A percentile compares a stretch with the other conserved stretches of the same genome.
Conservation (phyloP, 768 basidiomycete genomes). For the Termitomyces sp. region DNA sequence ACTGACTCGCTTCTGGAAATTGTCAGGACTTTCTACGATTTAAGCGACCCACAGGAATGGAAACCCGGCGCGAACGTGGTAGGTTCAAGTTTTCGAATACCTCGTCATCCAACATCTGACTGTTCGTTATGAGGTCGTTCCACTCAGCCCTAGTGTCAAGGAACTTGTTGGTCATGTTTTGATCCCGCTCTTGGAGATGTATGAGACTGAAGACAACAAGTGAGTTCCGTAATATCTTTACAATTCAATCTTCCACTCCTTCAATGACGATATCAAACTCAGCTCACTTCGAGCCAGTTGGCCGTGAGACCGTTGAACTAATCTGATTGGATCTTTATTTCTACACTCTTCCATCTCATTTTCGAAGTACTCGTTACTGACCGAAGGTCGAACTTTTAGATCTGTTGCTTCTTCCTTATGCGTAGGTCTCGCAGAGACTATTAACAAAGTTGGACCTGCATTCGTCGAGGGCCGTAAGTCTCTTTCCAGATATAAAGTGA, state of each 20-base stretch:
- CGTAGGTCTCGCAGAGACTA: constrained; percentile 83
- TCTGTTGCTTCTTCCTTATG: constrained; percentile 86
- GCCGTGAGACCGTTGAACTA: constrained; percentile 49
- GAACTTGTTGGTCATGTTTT: constrained; percentile 76
- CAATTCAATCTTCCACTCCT: constrained; percentile 1
- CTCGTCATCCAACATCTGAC: neutral
- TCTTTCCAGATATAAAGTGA: constrained; percentile 4
- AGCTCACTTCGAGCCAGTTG: constrained; percentile 73
- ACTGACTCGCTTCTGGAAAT: constrained; percentile 85
- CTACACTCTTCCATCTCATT: constrained; percentile 1
- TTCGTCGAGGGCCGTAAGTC: constrained; percentile 72
- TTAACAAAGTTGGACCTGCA: constrained; percentile 87
- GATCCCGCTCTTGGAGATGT: constrained; percentile 77
- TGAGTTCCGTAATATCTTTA: constrained; percentile 37
- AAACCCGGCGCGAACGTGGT: constrained; percentile 63
- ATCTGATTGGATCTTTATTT: constrained; percentile 28
- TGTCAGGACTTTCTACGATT: constrained; percentile 86
- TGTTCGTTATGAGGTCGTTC: constrained; percentile 26
- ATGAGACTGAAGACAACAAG: constrained; percentile 96
- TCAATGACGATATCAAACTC: constrained; percentile 58
- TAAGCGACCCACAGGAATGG: constrained; percentile 83
- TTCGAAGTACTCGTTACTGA: constrained; percentile 14
- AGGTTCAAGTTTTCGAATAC: constrained; percentile 23
- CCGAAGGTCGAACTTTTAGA: constrained; percentile 35
- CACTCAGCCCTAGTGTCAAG: constrained; percentile 64